Base-by-base conservation (phyloP, 768 basidiomycete genomes). In the Fistulinella prunicolor region DNA sequence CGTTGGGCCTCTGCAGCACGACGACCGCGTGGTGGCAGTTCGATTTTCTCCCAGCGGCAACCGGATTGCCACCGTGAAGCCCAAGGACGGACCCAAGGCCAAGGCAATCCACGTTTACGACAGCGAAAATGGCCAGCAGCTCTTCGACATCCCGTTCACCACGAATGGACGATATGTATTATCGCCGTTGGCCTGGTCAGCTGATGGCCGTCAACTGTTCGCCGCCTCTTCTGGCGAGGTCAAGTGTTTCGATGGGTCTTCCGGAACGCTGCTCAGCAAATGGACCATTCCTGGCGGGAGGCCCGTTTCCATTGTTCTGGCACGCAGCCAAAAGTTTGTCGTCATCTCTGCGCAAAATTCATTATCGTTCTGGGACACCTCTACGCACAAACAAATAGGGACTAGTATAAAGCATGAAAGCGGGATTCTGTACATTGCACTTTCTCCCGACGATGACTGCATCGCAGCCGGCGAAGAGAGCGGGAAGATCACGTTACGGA, bases 311-410 rank as follows among this genome's bases (percentile, higher is more conserved):
- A 34, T 49, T 24, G 14, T 12, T 2, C 23, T 44, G 17, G 28
- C 49, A 9, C 38, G 12, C 32, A 38, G 24, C 14, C 23, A 19
- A 24, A 42, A 22, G 17, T 53, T 54, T 26, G 17, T 28, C 3
- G 26, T 29, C 4, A 4, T 42, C 7, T 29, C 35, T 3, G 21
- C 23, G 1, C n/a, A 19, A 9, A 8, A 38, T 2, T 35, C 28
- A 2, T 4, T 51, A 3, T 53, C 49, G 1, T 51, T 54, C 19
- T n/a, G n/a, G n/a, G n/a, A n/a, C n/a, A n/a, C n/a, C n/a, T n/a
- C n/a, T n/a, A n/a, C n/a, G n/a, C n/a, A 29, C 20, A 3, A 29
- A 23, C 41, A 38, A 29, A 43, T 52, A 2, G 51, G 51, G 2
- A 2, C 13, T 10, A 40, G 6, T 6, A 19, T 42, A 23, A 19